Base-by-base conservation (phyloP, 73 alveolate species). In the Symbiodinium pilosum region DNA sequence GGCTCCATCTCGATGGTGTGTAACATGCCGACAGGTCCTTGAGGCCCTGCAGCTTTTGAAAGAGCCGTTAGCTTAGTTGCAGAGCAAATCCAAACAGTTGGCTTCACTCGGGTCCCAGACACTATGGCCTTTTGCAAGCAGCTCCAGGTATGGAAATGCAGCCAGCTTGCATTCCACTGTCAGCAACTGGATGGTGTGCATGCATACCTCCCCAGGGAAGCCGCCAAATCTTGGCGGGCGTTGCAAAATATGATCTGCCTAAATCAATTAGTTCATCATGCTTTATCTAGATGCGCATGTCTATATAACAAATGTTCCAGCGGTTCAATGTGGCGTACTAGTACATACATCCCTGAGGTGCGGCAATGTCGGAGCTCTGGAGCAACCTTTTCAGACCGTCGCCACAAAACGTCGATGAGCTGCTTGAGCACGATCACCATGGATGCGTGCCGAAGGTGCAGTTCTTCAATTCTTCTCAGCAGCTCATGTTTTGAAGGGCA, bases 201-300 rank as follows among this genome's bases (percentile, higher is more conserved):
- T 91, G 87, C 97, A 91, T 30, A 91, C 97, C 26, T 91, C 97
- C 5, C 97, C 97, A 30, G 97, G 97, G 38, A 91, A 91, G 42
- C 84, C 84, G 64, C 97, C 97, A 18, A 51, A 91, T 88, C 52
- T 91, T n/a, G 56, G 89, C n/a, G 44, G 34, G 41, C 44, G 43
- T 32, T 34, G 42, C 41, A n/a, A 36, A 4, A 73, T 32, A 11
- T 16, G 21, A 47, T 47, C 21, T n/a, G n/a, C n/a, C n/a, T n/a
- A n/a, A n/a, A n/a, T n/a, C n/a, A n/a, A n/a, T n/a, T n/a, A n/a
- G n/a, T n/a, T n/a, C n/a, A n/a, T n/a, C n/a, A n/a, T n/a, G n/a
- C n/a, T n/a, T n/a, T n/a, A n/a, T n/a, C n/a, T n/a, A n/a, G n/a
- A n/a, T n/a, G n/a, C n/a, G n/a, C n/a, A n/a, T n/a, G n/a, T n/a